Percentiles rank a stretch among this genome's conserved stretches.
phyloP scores from a whole-genome alignment of 257 asterid genomes.

The Jacaranda copaia region DNA sequence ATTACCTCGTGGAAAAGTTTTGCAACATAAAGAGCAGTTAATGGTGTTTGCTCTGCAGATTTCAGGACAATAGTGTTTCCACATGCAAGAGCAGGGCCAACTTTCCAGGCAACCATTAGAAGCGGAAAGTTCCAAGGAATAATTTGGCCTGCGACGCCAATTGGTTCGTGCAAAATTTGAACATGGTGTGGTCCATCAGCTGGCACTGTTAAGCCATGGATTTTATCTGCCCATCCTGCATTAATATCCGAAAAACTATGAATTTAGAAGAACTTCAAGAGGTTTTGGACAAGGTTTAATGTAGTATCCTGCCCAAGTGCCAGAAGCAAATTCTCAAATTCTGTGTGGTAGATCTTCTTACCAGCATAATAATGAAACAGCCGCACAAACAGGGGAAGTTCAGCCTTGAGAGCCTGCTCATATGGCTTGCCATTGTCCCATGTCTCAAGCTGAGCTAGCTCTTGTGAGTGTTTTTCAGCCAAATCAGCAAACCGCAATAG shows the following conservation, averaged over 20 bases:
- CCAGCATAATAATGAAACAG: conserved; percentile 79
- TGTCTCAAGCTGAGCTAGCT: conserved; percentile 78
- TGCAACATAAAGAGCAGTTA: conserved; percentile 76
- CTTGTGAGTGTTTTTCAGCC: conserved; percentile 63
- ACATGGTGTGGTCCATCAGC: conserved; percentile 75
- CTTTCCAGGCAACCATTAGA: conserved; percentile 83
- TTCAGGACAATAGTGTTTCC: conserved; percentile 80
- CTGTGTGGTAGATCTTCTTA: conserved; percentile 19
- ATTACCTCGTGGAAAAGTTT: conserved; percentile 75
- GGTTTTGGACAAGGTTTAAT: neutral
- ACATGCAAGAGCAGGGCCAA: conserved; percentile 80
- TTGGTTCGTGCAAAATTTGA: conserved; percentile 80
- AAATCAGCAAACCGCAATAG: conserved; percentile 71
- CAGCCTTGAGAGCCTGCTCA: conserved; percentile 65
- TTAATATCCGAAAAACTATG: neutral
- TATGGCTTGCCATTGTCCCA: conserved; percentile 85
- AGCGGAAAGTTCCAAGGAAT: conserved; percentile 92
- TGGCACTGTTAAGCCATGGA: conserved; percentile 77
- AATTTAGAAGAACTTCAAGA: neutral
- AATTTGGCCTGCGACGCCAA: conserved; percentile 86
- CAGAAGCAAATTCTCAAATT: neutral
- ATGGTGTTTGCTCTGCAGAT: conserved; percentile 89
- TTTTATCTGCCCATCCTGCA: conserved; percentile 88
- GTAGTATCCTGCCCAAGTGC: neutral
- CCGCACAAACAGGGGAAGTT: conserved; percentile 62